Evolutionary conservation across 306 rosid species (phyloP).

Genomic region (Rosa multiflora): DNA sequence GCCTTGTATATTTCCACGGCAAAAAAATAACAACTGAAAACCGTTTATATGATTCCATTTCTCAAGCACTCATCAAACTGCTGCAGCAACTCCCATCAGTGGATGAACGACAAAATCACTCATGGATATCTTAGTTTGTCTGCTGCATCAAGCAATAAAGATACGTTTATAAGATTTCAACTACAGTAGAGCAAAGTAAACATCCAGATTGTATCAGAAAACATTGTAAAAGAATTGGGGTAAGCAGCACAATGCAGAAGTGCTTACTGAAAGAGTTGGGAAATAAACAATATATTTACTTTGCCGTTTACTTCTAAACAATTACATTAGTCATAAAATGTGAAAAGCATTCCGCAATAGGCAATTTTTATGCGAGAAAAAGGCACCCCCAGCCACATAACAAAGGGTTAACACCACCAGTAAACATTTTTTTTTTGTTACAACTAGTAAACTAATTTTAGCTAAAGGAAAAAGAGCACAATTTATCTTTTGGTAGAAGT

Average conservation of each 20-base stretch:
- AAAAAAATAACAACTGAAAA: constrained; percentile 7
- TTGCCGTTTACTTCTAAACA: neutral
- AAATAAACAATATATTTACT: neutral
- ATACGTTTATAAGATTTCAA: constrained; percentile 22
- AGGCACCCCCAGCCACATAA: neutral
- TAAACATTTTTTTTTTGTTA: too few species aligned
- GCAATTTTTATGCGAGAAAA: neutral
- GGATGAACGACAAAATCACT: constrained; percentile 26
- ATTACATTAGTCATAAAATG: neutral
- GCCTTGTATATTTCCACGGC: constrained; percentile 26
- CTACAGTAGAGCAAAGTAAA: neutral
- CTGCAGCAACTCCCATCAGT: constrained; percentile 35
- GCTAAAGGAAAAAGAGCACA: neutral
- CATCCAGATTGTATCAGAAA: neutral
- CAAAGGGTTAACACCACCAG: neutral
- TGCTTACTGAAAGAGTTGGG: neutral
- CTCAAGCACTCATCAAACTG: constrained; percentile 26
- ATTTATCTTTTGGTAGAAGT: neutral
- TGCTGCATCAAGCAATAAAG: constrained; percentile 46
- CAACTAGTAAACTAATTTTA: neutral
- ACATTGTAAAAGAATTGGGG: neutral
- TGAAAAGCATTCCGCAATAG: neutral
- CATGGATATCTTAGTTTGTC: constrained; percentile 36
- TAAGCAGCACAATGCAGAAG: neutral
- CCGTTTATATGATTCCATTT: constrained; percentile 22